Percentiles rank a stretch among this genome's conserved stretches.
Evolutionary conservation across 768 basidiomycete species (phyloP).

Genomic region (Xerocomellus chrysenteron): DNA sequence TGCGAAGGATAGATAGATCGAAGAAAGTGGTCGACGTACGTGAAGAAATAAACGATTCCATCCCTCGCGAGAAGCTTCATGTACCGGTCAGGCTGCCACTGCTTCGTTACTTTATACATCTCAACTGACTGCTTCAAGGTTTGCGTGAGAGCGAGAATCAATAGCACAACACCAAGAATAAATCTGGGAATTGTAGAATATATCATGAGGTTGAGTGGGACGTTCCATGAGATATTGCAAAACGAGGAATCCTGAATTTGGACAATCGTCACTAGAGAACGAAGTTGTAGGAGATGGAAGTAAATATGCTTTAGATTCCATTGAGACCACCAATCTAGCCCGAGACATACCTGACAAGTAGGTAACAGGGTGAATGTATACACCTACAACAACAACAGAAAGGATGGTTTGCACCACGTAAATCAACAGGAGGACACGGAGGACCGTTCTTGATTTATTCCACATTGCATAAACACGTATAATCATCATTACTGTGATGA

Average conservation of each 20-base stretch:
- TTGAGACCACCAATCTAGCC: no score
- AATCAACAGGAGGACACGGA: no score
- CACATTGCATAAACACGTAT: not conserved
- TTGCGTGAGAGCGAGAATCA: not conserved
- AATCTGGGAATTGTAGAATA: not conserved
- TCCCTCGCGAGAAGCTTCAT: constrained; percentile 3
- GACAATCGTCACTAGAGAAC: no score
- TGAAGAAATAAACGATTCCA: constrained; percentile 8
- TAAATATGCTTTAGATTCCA: no score
- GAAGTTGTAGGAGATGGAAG: no score
- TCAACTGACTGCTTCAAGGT: not conserved
- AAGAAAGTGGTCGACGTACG: no score
- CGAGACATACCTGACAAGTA: no score
- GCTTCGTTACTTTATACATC: constrained; percentile 9
- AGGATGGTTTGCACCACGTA: no score
- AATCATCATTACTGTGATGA: not conserved
- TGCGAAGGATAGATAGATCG: no score
- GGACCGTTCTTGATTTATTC: no score
- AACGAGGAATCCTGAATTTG: not conserved
- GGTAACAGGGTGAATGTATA: no score
- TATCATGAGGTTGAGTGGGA: not conserved
- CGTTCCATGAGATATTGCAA: not conserved
- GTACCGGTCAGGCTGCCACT: constrained; percentile 12
- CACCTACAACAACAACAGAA: no score
- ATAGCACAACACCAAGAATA: not conserved